Percentiles rank a stretch among this genome's conserved stretches.
Conservation (phyloP, 805 yeast species). For the Lipomyces spencermartinsiae region DNA sequence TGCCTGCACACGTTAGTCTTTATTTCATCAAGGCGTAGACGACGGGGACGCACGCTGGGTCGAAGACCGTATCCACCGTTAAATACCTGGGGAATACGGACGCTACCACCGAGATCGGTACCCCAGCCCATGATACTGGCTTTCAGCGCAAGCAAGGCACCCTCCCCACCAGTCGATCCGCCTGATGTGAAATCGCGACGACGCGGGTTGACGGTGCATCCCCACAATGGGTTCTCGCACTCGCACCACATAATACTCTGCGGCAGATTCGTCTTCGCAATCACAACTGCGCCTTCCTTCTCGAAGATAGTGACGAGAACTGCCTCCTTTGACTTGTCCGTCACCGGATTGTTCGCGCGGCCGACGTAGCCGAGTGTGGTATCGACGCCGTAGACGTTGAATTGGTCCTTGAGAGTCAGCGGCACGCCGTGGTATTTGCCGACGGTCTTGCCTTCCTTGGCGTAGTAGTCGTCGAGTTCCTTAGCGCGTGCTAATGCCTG, state of each 20-base stretch:
- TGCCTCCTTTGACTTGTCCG: conserved; percentile 51
- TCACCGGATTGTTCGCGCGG: conserved; percentile 51
- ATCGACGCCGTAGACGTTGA: conserved; percentile 58
- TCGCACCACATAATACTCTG: conserved; percentile 61
- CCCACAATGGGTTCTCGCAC: conserved; percentile 53
- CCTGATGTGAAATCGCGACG: conserved; percentile 56
- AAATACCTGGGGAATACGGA: conserved; percentile 57
- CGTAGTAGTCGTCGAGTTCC: conserved; percentile 58
- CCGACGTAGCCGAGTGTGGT: conserved; percentile 51
- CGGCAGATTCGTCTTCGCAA: conserved; percentile 63
- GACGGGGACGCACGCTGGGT: conserved; percentile 27
- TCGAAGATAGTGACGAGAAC: conserved; percentile 55
- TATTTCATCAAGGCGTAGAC: background rate
- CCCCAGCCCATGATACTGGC: conserved; percentile 62
- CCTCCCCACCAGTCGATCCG: conserved; percentile 66
- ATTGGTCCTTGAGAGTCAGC: conserved; percentile 69
- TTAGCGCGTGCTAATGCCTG: conserved; percentile 65
- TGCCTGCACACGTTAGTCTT: conserved; percentile 24
- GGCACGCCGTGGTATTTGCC: conserved; percentile 78
- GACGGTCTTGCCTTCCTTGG: conserved; percentile 54
- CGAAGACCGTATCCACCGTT: conserved; percentile 57
- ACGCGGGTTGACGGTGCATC: conserved; percentile 55
- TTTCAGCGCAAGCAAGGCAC: conserved; percentile 53
- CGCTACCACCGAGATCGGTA: conserved; percentile 61
- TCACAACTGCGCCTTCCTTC: conserved; percentile 63